phyloP scores from a whole-genome alignment of 495 filamentous ascomycete genomes.

The Aspergillus campestris region DNA sequence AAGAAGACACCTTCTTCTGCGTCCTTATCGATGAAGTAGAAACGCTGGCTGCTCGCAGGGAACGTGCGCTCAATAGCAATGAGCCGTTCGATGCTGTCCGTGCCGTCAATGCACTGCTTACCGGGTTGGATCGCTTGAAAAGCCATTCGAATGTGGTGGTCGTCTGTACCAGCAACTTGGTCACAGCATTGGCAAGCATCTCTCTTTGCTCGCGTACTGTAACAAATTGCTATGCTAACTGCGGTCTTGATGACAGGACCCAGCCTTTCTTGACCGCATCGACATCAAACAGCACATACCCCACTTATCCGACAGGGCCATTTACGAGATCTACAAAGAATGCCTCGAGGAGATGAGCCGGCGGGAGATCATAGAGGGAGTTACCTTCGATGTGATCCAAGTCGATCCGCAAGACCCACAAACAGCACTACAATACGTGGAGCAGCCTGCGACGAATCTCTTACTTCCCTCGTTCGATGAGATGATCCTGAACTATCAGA shows the following conservation, averaged over 20 bases:
- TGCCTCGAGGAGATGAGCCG: conserved; percentile 41
- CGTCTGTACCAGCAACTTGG: conserved; percentile 46
- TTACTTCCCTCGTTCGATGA: conserved; percentile 12
- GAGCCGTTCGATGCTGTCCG: conserved; percentile 44
- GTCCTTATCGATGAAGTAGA: conserved; percentile 52
- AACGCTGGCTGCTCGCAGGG: conserved; percentile 38
- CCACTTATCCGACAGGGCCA: conserved; percentile 22
- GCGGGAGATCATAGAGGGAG: conserved; percentile 26
- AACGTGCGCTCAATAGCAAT: conserved; percentile 28
- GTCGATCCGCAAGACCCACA: conserved; percentile 11
- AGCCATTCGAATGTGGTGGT: conserved; percentile 36
- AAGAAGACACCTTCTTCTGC: conserved; percentile 37
- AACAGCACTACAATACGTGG: conserved; percentile 13
- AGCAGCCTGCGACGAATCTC: conserved; percentile 8
- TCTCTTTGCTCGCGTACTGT: not conserved
- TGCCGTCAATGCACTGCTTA: conserved; percentile 26
- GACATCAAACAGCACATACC: conserved; percentile 45
- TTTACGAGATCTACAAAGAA: conserved; percentile 45
- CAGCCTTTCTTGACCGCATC: conserved; percentile 48
- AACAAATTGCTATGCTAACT: not conserved
- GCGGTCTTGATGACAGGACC: conserved; percentile 17
- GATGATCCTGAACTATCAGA: conserved; percentile 12
- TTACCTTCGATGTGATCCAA: conserved; percentile 13
- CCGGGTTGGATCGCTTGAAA: conserved; percentile 31
- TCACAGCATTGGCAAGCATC: conserved; percentile 25